Evolutionary conservation across 2,329 filamentous ascomycete genomes (phyloP), one percentile per base, ranked within the genome.

Genomic region (Pseudogymnoascus sp.): DNA sequence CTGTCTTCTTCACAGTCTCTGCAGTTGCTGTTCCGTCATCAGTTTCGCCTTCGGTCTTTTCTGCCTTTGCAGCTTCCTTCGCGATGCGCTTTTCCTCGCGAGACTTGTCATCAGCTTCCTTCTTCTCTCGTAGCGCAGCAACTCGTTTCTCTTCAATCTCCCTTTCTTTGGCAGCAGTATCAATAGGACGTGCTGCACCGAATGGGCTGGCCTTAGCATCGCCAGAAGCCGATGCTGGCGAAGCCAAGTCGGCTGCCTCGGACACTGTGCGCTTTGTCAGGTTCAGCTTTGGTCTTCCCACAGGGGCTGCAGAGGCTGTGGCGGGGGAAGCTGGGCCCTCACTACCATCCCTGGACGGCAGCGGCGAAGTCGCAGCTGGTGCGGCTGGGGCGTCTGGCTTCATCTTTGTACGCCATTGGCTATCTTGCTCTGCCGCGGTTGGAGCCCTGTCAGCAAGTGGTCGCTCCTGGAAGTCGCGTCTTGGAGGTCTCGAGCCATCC

Each of bases 191-290:
- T 63, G 95, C 95, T 65, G 90, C 93, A 71, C 95, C 95, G 74
- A 99, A 99, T 42, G 92, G 92, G 76, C 89, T 97, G 26, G 92
- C 84, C 80, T 97, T 97, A 44, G 90, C 80, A 71, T 95, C 89
- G n/a, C 76, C 73, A 63, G 80, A 73, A 60, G 78, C 71, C 9
- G 79, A 75, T 10, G 86, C 80, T 23, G 86, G 74, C 3, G 83
- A 78, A 35, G 78, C 68, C 9, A 77, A 72, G 65, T 84, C 83
- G 3, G 79, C 73, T 3, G 80, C 82, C 71, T 96, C 93, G 0
- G 93, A 88, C 11, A 97, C 90, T 3, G 93, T 97, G 69, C 95
- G 87, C 83, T 97, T 97, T 67, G 87, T 79, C 26, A 99, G 84
- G 75, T 97, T 95, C 72, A 99, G 78, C 73, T 84, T 91, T 33